Evolutionary conservation across 1,139 yeast species (phyloP), one percentile per base, ranked within the genome.

Genomic region (Yamadazyma conglobata): DNA sequence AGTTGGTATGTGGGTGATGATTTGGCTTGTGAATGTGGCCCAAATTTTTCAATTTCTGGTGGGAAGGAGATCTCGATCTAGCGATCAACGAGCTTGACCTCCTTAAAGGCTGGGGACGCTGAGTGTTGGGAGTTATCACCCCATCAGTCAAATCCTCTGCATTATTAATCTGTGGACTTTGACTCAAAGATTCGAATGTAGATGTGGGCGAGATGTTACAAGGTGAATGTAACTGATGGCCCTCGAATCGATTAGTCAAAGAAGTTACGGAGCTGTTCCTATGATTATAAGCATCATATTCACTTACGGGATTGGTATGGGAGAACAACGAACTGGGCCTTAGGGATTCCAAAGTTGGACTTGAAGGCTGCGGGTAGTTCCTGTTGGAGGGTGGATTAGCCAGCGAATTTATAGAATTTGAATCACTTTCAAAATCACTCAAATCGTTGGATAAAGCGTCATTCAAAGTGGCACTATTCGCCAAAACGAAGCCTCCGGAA

Each of bases 1-100:
- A 17, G 5, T 19, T 19, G 8, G 11, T 9, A 17, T 22, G 24
- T n/a, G 22, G 10, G 11, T 25, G 11, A 13, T 28, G 31, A 31
- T 44, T 39, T 6, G 64, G 61, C 41, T 63, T 63, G 31, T 51
- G 58, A 16, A 63, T 47, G 42, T 60, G 63, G 2, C 64, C 64
- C 20, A 43, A 38, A 27, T 39, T 46, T 35, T 55, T 60, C 27
- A 50, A 37, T 34, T 55, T 57, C 28, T 47, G 54, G 24, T 45
- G 48, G 4, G 46, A 42, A 3, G 45, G 44, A 11, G 46, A 40
- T 17, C 46, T 28, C 3, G 48, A 39, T 17, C 47, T 31, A 13
- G 32, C 34, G 9, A 38, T 20, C 2, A 35, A 22, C 6, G 44
- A 36, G 10, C 33, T 29, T 3, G 40, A 29, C 17, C 40, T 26